Evolutionary conservation across 2,329 filamentous ascomycete species (phyloP), one percentile per base, ranked within the genome.

Genomic region (Monosporascus sp.): DNA sequence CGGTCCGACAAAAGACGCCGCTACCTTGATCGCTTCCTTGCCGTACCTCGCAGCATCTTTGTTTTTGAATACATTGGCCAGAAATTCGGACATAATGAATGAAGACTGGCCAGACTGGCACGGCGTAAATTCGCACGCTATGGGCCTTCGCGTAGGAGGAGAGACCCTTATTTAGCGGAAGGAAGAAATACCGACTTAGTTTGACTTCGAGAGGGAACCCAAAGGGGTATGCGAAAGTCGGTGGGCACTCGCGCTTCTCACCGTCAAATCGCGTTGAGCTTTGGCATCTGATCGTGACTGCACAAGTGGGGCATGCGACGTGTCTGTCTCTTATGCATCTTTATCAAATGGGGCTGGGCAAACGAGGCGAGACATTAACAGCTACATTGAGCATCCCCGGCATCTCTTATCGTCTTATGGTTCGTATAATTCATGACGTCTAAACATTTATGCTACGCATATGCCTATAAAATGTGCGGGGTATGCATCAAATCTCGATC

Each of bases 161-260:
- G 35, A 50, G 22, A 37, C 48, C 17, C 48, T 49, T 38, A 49
- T 15, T 37, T n/a, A 38, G n/a, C 7, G 26, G 37, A 31, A 14
- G 18, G 37, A 38, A 24, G 20, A 50, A 41, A 43, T 43, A 17
- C 11, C 24, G 6, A 43, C 17, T 31, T 31, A 41, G 31, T 14
- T 35, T 35, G 31, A 14, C 9, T 35, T 35, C 31, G 31, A 35
- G 31, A 41, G 20, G 26, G 28, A 26, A 22, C n/a, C 37, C 22
- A 28, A 41, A 41, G 37, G 18, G 31, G 48, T n/a, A 35, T 35
- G 18, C 37, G 41, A 50, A 43, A 50, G 48, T 50, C 48, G 48
- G 48, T 50, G 48, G 48, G 24, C 48, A 50, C 40, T 43, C 14
- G 18, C 14, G 22, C 6, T 46, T 15, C 9, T 7, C 26, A 46